Evolutionary conservation across 2,329 filamentous ascomycete genomes (phyloP).

Genomic region (Furcasterigmium sp.): DNA sequence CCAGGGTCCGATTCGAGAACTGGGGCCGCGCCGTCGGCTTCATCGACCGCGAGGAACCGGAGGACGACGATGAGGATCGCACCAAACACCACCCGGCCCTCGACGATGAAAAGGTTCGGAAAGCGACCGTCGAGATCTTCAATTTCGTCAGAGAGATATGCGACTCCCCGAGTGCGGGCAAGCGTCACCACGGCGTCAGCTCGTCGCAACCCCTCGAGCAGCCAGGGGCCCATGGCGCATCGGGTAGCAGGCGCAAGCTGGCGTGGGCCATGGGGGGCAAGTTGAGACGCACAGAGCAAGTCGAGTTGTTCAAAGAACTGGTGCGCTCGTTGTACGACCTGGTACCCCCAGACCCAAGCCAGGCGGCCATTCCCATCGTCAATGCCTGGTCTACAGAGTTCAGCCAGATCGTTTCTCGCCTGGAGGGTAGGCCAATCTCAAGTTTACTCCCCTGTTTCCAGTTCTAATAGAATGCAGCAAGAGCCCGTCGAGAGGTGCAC

Average conservation of each 20-base stretch:
- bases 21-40: conserved; percentile 17
- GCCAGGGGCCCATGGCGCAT: background rate
- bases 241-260: conserved; percentile 7
- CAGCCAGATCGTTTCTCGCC: background rate
- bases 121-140: conserved; percentile 3
- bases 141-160: conserved; percentile 3
- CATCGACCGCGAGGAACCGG: background rate
- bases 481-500: conserved; percentile 8
- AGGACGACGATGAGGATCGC: background rate
- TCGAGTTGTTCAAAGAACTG: conserved; percentile 4
- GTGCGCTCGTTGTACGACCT: conserved; percentile 9
- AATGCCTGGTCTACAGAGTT: background rate
- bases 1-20: conserved; percentile 11
- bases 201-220: background rate
- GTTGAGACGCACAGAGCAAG: conserved; percentile 4
- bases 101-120: conserved; percentile 1
- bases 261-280: conserved; percentile 10
- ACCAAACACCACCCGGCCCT: conserved; percentile 8
- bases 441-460: accelerated
- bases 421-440: background rate
- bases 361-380: background rate
- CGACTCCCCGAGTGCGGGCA: background rate
- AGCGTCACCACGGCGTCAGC: background rate
- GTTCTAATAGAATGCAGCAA: background rate
- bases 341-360: conserved; percentile 1